Evolutionary conservation across 805 yeast species (phyloP).

Genomic region (Candida argentea): DNA sequence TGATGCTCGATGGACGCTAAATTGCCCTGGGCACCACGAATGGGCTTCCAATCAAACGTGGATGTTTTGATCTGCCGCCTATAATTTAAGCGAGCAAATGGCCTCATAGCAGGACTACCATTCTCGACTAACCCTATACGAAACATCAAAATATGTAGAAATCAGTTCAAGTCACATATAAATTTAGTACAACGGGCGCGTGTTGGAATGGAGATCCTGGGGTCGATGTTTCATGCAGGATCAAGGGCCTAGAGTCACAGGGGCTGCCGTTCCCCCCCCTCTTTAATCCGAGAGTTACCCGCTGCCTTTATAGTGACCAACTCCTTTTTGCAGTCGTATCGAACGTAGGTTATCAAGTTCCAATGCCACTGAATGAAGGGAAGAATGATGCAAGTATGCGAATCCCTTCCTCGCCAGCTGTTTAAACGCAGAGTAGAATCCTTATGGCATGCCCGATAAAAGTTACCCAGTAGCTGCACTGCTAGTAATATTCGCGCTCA

Average conservation of each 20-base stretch:
- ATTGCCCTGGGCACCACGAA: slow-evolving; percentile 37
- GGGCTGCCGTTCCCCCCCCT: too few relatives aligned
- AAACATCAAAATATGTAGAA: neutral
- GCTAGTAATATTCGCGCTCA: too few relatives aligned
- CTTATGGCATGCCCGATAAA: too few relatives aligned
- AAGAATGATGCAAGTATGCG: too few relatives aligned
- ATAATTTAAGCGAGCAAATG: neutral
- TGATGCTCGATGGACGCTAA: slow-evolving; percentile 30
- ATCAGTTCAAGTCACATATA: neutral
- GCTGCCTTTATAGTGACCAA: too few relatives aligned
- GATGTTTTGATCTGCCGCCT: slow-evolving; percentile 42
- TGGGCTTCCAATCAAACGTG: slow-evolving; percentile 78
- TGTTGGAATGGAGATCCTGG: neutral
- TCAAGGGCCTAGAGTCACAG: too few relatives aligned
- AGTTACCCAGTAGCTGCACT: too few relatives aligned
- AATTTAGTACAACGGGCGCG: neutral
- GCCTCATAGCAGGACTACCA: neutral
- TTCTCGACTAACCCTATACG: neutral
- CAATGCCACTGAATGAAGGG: too few relatives aligned
- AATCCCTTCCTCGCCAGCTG: too few relatives aligned
- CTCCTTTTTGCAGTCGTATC: slow-evolving; percentile 1
- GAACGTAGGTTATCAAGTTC: slow-evolving; percentile 1
- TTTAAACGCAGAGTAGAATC: too few relatives aligned
- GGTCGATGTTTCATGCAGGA: neutral
- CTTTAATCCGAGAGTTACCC: too few relatives aligned